Base-by-base conservation (phyloP, 768 basidiomycete species). In the Lentinula raphanica region DNA sequence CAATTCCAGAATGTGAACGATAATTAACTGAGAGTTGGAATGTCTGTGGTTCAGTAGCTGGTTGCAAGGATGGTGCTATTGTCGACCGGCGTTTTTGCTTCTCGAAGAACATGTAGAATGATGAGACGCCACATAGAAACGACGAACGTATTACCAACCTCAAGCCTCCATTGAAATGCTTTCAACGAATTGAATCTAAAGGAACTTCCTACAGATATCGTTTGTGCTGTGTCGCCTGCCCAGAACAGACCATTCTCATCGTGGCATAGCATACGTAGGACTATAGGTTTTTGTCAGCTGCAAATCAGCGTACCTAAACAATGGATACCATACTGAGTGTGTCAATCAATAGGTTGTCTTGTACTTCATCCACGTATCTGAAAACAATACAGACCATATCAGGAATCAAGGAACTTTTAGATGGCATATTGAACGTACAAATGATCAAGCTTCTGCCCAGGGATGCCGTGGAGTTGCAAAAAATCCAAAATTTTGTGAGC, bases 211-310 rank as follows among this genome's bases (percentile, higher is more conserved):
- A 81, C 79, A 0, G 86, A 83, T 38, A 91, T 90, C 0, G 88
- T 87, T 62, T 91, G 89, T 0, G 89, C 87, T 0, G 89, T 90
- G 64, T 91, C 89, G 0, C 90, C 89, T 1, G 87, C 88, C 86
- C 87, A 90, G 60, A 90, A 86, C 21, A 89, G 68, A 0, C 88
- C 88, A 51, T 87, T 72, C 0, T 82, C 77, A 63, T 89, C 89
- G 11, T 68, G 68, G 60, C 86, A 89, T n/a, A 90, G 65, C 0
- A 74, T 72, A 29, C 87, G 72, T 39, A 90, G 67, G 3, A 90
- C 88, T 90, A 57, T 27, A 32, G 6, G 15, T 8, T 49, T 4
- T 17, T 46, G 23, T 55, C 42, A 55, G 28, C 32, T 35, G 32
- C n/a, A 54, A 8, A 27, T n/a, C 4, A 28, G 19, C 21, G 27